A percentile compares a stretch with the other conserved stretches of the same genome.
phyloP scores from a whole-genome alignment of 345 rosid genomes.

The Brassica incana region DNA sequence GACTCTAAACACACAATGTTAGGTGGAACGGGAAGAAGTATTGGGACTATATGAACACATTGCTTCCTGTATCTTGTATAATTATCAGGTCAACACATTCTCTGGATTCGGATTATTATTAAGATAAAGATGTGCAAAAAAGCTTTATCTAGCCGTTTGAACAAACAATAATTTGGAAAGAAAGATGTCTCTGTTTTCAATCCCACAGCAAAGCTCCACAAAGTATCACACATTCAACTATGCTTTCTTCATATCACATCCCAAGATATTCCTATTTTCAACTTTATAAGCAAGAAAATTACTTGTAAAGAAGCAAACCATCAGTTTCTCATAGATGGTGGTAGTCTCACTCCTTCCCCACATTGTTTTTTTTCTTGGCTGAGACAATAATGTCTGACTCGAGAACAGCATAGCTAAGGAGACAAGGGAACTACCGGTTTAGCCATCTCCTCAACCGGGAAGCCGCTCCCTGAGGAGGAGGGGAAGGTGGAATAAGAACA shows the following conservation, averaged over 20 bases:
- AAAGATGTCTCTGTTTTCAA: not conserved
- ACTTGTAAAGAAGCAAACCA: not conserved
- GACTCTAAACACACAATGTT: not conserved
- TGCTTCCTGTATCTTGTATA: not conserved
- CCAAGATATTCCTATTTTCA: not conserved
- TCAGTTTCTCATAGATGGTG: not conserved
- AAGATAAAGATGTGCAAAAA: not conserved
- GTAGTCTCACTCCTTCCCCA: slow-evolving; percentile 9
- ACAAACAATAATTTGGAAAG: not conserved
- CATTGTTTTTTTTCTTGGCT: slow-evolving; percentile 4
- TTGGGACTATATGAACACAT: not conserved
- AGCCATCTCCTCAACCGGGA: slow-evolving; percentile 60
- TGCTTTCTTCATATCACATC: not conserved
- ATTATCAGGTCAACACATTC: not conserved
- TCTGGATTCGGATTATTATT: not conserved
- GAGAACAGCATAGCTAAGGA: slow-evolving; percentile 11
- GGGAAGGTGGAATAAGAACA: slow-evolving; percentile 81
- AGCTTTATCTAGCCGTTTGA: not conserved
- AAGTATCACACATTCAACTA: not conserved
- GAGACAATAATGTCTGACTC: not conserved
- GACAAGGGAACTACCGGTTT: slow-evolving; percentile 15
- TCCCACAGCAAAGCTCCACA: not conserved
- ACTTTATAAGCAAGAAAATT: slow-evolving; percentile 2
- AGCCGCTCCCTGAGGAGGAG: slow-evolving; percentile 43
- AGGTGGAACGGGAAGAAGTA: not conserved